Evolutionary conservation across 805 yeast genomes (phyloP).

Genomic region (Nakazawaea populi): DNA sequence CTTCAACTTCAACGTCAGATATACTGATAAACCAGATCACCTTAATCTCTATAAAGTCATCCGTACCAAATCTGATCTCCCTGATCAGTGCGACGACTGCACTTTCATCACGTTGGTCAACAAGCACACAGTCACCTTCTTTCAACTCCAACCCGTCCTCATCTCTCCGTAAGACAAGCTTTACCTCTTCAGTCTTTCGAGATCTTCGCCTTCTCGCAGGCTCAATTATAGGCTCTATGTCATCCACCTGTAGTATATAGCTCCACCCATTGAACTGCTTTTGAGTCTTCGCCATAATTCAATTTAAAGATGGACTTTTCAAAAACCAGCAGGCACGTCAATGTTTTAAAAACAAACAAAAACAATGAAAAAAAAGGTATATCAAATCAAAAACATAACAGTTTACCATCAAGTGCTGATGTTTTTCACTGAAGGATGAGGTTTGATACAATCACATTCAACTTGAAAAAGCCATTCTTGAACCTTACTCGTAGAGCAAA

Average conservation of each 20-base stretch:
- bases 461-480: slow-evolving; percentile 17
- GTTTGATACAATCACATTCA: neutral
- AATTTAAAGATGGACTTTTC: no score
- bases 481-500: slow-evolving; percentile 22
- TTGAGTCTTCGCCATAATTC: slow-evolving; percentile 19
- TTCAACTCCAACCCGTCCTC: slow-evolving; percentile 42
- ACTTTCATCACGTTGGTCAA: slow-evolving; percentile 27
- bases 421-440: neutral
- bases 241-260: slow-evolving; percentile 14
- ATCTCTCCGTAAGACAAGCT: slow-evolving; percentile 31
- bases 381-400: neutral
- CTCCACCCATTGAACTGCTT: slow-evolving; percentile 32
- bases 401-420: neutral
- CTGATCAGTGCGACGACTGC: slow-evolving; percentile 42
- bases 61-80: slow-evolving; percentile 46
- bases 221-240: slow-evolving; percentile 7
- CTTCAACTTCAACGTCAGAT: slow-evolving; percentile 29
- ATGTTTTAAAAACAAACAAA: neutral
- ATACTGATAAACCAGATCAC: slow-evolving; percentile 42
- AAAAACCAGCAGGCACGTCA: neutral
- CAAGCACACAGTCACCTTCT: slow-evolving; percentile 48
- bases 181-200: slow-evolving; percentile 1
- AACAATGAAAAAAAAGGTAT: neutral
- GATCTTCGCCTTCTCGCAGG: slow-evolving; percentile 20
- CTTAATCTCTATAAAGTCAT: slow-evolving; percentile 39